Evolutionary conservation across 352 stramenopile species (phyloP).

Genomic region (Phytophthora quininea): DNA sequence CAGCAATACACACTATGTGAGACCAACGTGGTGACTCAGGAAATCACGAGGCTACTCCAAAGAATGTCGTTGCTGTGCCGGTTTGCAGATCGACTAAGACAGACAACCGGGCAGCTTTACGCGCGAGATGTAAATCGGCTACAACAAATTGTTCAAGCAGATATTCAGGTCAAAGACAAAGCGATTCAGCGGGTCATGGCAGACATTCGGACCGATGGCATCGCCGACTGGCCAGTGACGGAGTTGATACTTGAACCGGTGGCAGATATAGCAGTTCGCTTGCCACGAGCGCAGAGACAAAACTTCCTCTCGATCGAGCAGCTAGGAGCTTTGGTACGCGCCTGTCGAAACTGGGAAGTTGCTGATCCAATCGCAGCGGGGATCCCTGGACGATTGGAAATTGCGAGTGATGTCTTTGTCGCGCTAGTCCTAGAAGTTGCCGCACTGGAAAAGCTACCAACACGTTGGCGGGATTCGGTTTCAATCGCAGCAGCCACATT

Average conservation of each 20-base stretch:
- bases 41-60: constrained; percentile 38
- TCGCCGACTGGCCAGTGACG: constrained; percentile 28
- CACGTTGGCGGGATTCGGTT: constrained; percentile 39
- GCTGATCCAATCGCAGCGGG: constrained; percentile 15
- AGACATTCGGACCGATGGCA: constrained; percentile 14
- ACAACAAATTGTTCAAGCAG: constrained; percentile 29
- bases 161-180: constrained; percentile 43
- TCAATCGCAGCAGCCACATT: constrained; percentile 44
- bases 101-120: constrained; percentile 31
- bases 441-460: constrained; percentile 37
- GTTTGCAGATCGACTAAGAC: constrained; percentile 41
- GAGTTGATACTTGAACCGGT: constrained; percentile 3
- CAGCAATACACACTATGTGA: constrained; percentile 36
- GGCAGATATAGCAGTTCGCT: constrained; percentile 9
- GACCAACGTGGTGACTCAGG: constrained; percentile 25
- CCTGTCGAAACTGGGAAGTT: constrained; percentile 22
- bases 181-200: constrained; percentile 32
- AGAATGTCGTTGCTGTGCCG: constrained; percentile 37
- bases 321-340: constrained; percentile 19
- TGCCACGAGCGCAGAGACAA: constrained; percentile 20
- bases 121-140: constrained; percentile 27
- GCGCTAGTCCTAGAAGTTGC: constrained; percentile 41
- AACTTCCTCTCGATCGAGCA: constrained; percentile 36
- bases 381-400: constrained; percentile 3
- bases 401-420: constrained; percentile 44